phyloP scores from a whole-genome alignment of 1,284 basidiomycete genomes.

The Ustilago vetiveriae region DNA sequence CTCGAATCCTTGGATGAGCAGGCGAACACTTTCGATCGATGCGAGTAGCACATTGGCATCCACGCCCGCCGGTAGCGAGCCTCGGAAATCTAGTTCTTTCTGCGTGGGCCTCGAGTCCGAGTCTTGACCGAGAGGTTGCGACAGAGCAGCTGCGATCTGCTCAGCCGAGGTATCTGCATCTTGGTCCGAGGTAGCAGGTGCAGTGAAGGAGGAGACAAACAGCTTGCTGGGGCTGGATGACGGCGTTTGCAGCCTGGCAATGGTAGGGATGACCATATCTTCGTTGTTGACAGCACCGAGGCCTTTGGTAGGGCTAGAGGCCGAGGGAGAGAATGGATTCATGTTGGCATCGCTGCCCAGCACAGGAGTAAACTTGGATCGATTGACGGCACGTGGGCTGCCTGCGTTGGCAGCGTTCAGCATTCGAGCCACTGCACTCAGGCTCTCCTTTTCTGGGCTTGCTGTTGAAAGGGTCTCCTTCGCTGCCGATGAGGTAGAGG shows the following conservation, averaged over 20 bases:
- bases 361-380: conserved; percentile 14
- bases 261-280: conserved; percentile 42
- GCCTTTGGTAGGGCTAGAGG: conserved; percentile 28
- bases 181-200: neutral
- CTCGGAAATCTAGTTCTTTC: neutral
- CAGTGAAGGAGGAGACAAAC: conserved; percentile 14
- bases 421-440: conserved; percentile 35
- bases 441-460: conserved; percentile 36
- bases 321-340: conserved; percentile 25
- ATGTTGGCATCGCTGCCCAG: conserved; percentile 16
- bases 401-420: conserved; percentile 15
- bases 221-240: conserved; percentile 29
- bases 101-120: too few relatives aligned
- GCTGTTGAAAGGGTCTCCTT: conserved; percentile 4
- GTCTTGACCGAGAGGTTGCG: neutral
- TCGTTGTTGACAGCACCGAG: conserved; percentile 37
- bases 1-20: conserved; percentile 48
- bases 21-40: conserved; percentile 45
- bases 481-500: neutral
- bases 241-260: conserved; percentile 36
- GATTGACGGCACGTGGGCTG: conserved; percentile 26
- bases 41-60: conserved; percentile 38
- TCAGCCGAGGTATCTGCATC: conserved; percentile 1
- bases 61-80: conserved; percentile 10
- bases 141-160: neutral